These are phyloP conservation scores for Centaurea solstitialis DNA, from an alignment of 129 eudicot species.

Conservation along the genomic window DNA sequence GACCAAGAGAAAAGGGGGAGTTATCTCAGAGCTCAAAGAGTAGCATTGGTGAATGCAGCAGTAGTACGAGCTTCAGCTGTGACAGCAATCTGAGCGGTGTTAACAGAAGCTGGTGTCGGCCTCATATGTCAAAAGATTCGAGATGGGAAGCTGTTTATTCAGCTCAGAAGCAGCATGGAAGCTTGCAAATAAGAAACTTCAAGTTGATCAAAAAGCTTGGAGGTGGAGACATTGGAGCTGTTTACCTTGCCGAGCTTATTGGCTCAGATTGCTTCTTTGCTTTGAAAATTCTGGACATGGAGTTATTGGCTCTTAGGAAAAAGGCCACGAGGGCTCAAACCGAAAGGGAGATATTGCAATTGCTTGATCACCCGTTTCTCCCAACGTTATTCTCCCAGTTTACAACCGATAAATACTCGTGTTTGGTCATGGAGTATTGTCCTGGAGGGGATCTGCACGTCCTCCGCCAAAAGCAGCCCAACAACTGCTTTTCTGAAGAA, in stretches of 20 bases:
- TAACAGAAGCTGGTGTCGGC: constrained; percentile 56
- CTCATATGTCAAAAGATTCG: constrained; percentile 89
- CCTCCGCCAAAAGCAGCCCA: constrained; percentile 77
- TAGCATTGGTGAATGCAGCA: constrained; percentile 78
- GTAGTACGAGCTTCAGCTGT: constrained; percentile 70
- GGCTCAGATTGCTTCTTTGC: constrained; percentile 71
- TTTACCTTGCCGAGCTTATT: constrained; percentile 77
- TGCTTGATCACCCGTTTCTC: constrained; percentile 96
- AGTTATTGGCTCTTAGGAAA: constrained; percentile 53
- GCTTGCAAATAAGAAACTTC: constrained; percentile 61
- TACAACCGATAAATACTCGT: constrained; percentile 60
- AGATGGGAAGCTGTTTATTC: constrained; percentile 75
- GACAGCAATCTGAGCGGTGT: constrained; percentile 72
- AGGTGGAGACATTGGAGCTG: constrained; percentile 84
- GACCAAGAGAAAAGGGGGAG: constrained; percentile 68
- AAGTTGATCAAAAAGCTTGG: constrained; percentile 74
- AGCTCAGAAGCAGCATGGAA: constrained; percentile 57
- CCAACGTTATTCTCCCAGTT: constrained; percentile 86
- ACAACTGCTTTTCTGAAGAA: constrained; percentile 66
- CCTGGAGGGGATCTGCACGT: constrained; percentile 94
- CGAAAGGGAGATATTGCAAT: constrained; percentile 74
- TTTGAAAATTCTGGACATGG: constrained; percentile 80
- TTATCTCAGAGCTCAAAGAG: constrained; percentile 87
- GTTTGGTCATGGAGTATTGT: constrained; percentile 92
- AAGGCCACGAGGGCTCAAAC: constrained; percentile 79